phyloP scores from a whole-genome alignment of 371 early-diverging fungal species.

The Basidiobolus meristosporus region DNA sequence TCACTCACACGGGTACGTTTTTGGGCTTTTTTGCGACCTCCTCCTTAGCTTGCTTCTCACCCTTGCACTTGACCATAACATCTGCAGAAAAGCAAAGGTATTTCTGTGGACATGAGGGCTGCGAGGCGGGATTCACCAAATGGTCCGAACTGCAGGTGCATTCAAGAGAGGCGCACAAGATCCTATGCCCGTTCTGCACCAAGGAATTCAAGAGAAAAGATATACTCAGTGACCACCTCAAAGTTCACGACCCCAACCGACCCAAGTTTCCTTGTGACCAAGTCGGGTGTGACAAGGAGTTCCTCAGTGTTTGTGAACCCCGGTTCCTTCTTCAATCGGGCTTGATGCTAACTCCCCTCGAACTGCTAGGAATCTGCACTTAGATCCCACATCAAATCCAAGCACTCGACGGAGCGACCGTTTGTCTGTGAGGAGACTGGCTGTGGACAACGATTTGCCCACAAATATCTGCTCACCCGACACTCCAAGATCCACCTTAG shows the following conservation, averaged over 20 bases:
- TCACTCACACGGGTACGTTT: conserved; percentile 28
- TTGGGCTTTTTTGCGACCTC: no score
- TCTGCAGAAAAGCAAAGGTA: conserved; percentile 27
- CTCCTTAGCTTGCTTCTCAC: no score
- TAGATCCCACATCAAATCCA: no score
- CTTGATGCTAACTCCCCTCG: no score
- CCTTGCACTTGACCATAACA: no score
- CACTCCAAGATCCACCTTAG: neutral
- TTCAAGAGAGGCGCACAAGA: conserved; percentile 19
- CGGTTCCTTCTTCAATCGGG: no score
- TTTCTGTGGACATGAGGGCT: conserved; percentile 21
- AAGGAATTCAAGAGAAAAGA: conserved; percentile 15
- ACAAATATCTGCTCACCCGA: neutral
- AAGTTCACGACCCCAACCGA: conserved; percentile 12
- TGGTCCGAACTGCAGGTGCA: conserved; percentile 42
- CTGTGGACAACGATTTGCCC: neutral
- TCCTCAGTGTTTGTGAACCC: conserved; percentile 11
- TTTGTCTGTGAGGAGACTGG: no score
- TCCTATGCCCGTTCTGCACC: conserved; percentile 23
- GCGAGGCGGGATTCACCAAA: conserved; percentile 20
- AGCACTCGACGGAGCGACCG: no score
- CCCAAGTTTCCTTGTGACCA: conserved; percentile 13
- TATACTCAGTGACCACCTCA: conserved; percentile 17
- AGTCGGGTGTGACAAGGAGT: conserved; percentile 18
- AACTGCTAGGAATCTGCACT: no score